A percentile compares a stretch with the other conserved stretches of the same genome.
Conservation (phyloP, 345 rosid species). For the Populus ilicifolia region DNA sequence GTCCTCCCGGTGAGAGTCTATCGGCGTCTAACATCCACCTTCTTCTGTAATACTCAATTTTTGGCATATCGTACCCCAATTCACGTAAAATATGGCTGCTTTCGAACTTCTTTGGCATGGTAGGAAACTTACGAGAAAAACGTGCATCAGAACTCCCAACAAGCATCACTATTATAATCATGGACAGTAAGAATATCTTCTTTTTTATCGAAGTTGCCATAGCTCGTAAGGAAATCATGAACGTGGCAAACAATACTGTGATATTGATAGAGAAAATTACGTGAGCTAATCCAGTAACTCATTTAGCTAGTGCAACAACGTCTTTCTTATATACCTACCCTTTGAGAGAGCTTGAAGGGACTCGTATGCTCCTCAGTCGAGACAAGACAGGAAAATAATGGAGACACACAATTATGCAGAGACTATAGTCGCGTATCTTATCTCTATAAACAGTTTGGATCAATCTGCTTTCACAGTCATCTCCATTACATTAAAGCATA, state of each 20-base stretch:
- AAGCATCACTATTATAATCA: slow-evolving; percentile 14
- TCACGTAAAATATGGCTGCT: slow-evolving; percentile 6
- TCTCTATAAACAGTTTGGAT: neutral
- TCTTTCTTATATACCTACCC: neutral
- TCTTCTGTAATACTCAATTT: slow-evolving; percentile 1
- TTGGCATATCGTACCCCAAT: slow-evolving; percentile 20
- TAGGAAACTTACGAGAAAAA: neutral
- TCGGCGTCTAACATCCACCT: slow-evolving; percentile 20
- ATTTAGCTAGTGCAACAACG: neutral
- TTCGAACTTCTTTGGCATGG: neutral
- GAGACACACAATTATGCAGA: neutral
- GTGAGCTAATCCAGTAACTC: neutral
- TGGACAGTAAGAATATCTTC: neutral
- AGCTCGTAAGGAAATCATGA: neutral
- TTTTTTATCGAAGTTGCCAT: slow-evolving; percentile 23
- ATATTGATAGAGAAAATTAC: neutral
- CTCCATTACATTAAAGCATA: slow-evolving; percentile 17
- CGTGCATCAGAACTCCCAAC: slow-evolving; percentile 14
- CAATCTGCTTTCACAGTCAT: slow-evolving; percentile 18
- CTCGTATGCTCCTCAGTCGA: neutral
- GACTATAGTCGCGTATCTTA: neutral
- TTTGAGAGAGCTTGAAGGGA: neutral
- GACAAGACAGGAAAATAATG: neutral
- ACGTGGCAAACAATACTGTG: neutral
- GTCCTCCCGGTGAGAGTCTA: slow-evolving; percentile 42